phyloP scores from a whole-genome alignment of 805 yeast genomes.

The Candida schatavii region DNA sequence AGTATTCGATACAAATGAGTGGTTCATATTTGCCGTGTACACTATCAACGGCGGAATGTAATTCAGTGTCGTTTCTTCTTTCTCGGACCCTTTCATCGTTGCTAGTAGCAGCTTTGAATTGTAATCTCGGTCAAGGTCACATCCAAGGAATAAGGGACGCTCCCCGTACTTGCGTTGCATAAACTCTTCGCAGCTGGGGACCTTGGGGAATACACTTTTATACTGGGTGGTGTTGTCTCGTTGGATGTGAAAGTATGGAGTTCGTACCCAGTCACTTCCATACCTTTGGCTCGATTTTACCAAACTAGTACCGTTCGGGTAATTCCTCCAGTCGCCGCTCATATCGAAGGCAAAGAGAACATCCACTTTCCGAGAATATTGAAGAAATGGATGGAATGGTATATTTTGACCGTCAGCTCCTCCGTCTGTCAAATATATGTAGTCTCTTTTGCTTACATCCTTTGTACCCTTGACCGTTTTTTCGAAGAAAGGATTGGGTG shows the following conservation, averaged over 20 bases:
- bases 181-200: conserved; percentile 29
- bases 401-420: conserved; percentile 51
- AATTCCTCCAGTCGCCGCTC: conserved; percentile 51
- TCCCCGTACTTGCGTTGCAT: conserved; percentile 15
- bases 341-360: conserved; percentile 41
- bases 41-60: conserved; percentile 53
- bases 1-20: conserved; percentile 46
- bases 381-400: conserved; percentile 45
- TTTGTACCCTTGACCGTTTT: neutral
- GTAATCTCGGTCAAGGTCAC: conserved; percentile 34
- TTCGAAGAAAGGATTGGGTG: conserved; percentile 58
- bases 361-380: conserved; percentile 33
- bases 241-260: conserved; percentile 12
- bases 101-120: conserved; percentile 10
- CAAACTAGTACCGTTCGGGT: conserved; percentile 59
- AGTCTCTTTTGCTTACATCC: conserved; percentile 14
- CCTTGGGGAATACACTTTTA: conserved; percentile 31
- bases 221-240: neutral
- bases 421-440: conserved; percentile 42
- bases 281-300: conserved; percentile 34
- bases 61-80: too few relatives aligned
- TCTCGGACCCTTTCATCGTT: conserved; percentile 1
- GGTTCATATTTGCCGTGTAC: conserved; percentile 46
- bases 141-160: conserved; percentile 42
- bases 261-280: conserved; percentile 13